Percentiles rank a stretch among this genome's conserved stretches.
Evolutionary conservation across 306 rosid species (phyloP).

Genomic region (Inga oerstediana): DNA sequence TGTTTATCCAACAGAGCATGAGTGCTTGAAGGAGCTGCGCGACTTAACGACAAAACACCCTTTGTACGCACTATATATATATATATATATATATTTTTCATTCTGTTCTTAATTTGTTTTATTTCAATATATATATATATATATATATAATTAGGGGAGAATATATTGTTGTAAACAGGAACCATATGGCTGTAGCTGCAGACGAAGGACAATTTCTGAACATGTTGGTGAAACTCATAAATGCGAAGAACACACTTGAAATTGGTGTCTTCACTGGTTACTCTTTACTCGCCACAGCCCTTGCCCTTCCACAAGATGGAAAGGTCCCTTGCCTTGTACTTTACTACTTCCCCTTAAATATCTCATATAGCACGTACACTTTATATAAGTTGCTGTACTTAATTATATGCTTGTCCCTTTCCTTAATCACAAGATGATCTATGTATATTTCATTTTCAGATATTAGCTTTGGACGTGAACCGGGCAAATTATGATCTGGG

Average conservation of each 20-base stretch:
- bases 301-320: constrained; percentile 91
- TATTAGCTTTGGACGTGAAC: constrained; percentile 90
- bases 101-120: not conserved
- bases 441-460: constrained; percentile 39
- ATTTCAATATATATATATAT: not conserved
- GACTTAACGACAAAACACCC: constrained; percentile 89
- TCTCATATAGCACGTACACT: not conserved
- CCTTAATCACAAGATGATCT: not conserved
- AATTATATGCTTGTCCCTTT: too few relatives aligned
- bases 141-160: not conserved
- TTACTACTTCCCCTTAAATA: not conserved
- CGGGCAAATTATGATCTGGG: constrained; percentile 82
- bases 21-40: constrained; percentile 85
- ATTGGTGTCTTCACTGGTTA: constrained; percentile 94
- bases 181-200: constrained; percentile 83
- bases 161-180: constrained; percentile 42
- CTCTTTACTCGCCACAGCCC: constrained; percentile 90
- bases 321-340: constrained; percentile 45
- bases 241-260: constrained; percentile 92
- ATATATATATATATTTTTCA: not conserved
- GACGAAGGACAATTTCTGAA: constrained; percentile 90
- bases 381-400: not conserved
- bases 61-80: constrained; percentile 40
- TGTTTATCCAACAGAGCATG: constrained; percentile 88
- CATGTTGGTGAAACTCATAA: constrained; percentile 86